Conservation (phyloP, 2,329 filamentous ascomycete genomes). For the Xylariaceae sp. region DNA sequence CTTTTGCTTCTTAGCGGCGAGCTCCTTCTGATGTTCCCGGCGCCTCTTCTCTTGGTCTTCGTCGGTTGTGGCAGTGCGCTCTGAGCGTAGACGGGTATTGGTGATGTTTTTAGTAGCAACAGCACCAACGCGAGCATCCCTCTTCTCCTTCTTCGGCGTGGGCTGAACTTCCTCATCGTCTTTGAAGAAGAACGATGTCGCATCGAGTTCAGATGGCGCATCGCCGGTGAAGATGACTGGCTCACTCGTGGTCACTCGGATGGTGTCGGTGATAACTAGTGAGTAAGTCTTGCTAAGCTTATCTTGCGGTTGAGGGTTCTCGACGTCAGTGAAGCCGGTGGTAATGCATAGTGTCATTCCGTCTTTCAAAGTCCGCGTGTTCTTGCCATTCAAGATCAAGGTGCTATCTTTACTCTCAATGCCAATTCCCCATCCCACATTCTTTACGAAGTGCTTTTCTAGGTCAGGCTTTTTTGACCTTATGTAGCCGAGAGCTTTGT, state of each 20-base stretch:
- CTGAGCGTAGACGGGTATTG: conserved; percentile 88
- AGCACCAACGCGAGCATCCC: conserved; percentile 80
- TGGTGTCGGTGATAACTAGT: conserved; percentile 88
- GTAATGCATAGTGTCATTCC: conserved; percentile 96
- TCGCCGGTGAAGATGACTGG: conserved; percentile 92
- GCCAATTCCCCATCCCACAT: conserved; percentile 89
- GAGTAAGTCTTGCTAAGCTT: conserved; percentile 91
- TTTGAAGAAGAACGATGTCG: conserved; percentile 98
- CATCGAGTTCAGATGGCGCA: conserved; percentile 88
- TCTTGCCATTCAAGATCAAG: conserved; percentile 87
- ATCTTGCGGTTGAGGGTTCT: conserved; percentile 85
- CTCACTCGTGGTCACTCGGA: conserved; percentile 82
- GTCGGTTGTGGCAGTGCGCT: conserved; percentile 85
- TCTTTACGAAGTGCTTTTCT: conserved; percentile 94
- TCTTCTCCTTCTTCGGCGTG: conserved; percentile 89
- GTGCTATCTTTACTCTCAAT: conserved; percentile 88
- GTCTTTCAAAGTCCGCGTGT: conserved; percentile 81
- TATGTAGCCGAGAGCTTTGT: conserved; percentile 80
- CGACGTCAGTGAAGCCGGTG: conserved; percentile 87
- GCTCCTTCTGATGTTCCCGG: conserved; percentile 90
- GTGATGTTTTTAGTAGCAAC: conserved; percentile 96
- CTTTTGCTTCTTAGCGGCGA: conserved; percentile 84
- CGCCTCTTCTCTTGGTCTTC: conserved; percentile 89
- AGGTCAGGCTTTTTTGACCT: conserved; percentile 92
- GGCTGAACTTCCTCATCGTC: conserved; percentile 90